Base-by-base conservation (phyloP, 139 green algal species). In the Edaphochlamys debaryana region DNA sequence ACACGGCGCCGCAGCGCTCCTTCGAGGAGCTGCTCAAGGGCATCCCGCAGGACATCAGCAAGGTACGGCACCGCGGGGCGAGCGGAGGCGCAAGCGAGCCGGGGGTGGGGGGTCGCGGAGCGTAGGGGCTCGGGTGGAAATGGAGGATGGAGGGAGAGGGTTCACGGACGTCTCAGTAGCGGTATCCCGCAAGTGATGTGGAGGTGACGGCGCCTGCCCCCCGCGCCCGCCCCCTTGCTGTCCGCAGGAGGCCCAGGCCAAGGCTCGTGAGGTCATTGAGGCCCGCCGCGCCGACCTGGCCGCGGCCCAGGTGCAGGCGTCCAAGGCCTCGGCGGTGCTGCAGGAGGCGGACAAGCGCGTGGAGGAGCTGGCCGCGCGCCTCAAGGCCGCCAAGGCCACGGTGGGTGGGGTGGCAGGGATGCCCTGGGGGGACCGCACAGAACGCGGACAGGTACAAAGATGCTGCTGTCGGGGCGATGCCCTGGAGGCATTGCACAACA, bases 1-100 rank as follows among this genome's bases (percentile, higher is more conserved):
- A 88, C 19, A 82, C 41, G 8, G 93, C 90, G 0, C 89, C 90
- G 7, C 50, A 48, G 9, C 40, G 84, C 34, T 41, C 40, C 4
- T 92, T 91, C 2, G 83, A 92, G 66, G 82, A 88, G 23, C 88
- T 95, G 78, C 81, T 95, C 79, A 40, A 37, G 22, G 72, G 45
- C 11, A 70, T 90, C 22, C 1, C 80, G n/a, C 27, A 56, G n/a
- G 87, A 91, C 56, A 80, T 87, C 77, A 69, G 40, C 7, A 27
- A 38, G 66, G 74, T 85, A 54, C 2, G 63, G 40, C 8, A 8
- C 27, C 11, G 32, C 36, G 30, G 5, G 29, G 7, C n/a, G n/a
- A n/a, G n/a, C n/a, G n/a, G n/a, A n/a, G n/a, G n/a, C n/a, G 29
- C 11, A 3, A 37, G 30, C 27, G 52, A 20, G 52, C 52, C 17